Conservation (phyloP, 2,329 filamentous ascomycete genomes). For the Fusarium odoratissimum region DNA sequence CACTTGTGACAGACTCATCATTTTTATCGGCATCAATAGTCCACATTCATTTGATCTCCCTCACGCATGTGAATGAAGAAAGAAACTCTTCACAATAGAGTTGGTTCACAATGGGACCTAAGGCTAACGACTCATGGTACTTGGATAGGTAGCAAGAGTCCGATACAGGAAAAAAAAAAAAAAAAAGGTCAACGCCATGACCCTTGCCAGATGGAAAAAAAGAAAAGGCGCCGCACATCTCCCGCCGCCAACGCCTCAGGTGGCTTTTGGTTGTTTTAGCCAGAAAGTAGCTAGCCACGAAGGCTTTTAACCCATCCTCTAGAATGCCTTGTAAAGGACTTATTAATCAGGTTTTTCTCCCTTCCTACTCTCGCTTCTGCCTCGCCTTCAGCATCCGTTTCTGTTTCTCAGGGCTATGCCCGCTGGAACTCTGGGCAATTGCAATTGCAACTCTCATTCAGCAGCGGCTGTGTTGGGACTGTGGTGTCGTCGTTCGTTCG, state of each 20-base stretch:
- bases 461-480: neutral
- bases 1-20: slow-evolving; percentile 20
- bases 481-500: slow-evolving; percentile 21
- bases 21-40: slow-evolving; percentile 8
- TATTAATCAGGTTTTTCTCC: neutral
- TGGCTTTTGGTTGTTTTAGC: slow-evolving; percentile 33
- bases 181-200: slow-evolving; percentile 26
- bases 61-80: slow-evolving; percentile 6
- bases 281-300: slow-evolving; percentile 20
- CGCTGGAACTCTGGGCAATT: neutral
- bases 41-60: slow-evolving; percentile 28
- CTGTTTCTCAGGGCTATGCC: neutral
- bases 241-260: slow-evolving; percentile 35
- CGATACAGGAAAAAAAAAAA: slow-evolving; percentile 1
- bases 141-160: slow-evolving; percentile 10
- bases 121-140: slow-evolving; percentile 8
- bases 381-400: slow-evolving; percentile 7
- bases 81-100: neutral
- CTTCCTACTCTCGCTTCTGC: slow-evolving; percentile 14
- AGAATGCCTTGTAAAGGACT: neutral
- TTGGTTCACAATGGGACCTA: neutral
- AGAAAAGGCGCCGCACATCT: slow-evolving; percentile 32
- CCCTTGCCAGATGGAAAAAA: slow-evolving; percentile 30
- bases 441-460: neutral
- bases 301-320: slow-evolving; percentile 1